phyloP scores from a whole-genome alignment of 352 stramenopile species.

The Globisporangium mamillatum region DNA sequence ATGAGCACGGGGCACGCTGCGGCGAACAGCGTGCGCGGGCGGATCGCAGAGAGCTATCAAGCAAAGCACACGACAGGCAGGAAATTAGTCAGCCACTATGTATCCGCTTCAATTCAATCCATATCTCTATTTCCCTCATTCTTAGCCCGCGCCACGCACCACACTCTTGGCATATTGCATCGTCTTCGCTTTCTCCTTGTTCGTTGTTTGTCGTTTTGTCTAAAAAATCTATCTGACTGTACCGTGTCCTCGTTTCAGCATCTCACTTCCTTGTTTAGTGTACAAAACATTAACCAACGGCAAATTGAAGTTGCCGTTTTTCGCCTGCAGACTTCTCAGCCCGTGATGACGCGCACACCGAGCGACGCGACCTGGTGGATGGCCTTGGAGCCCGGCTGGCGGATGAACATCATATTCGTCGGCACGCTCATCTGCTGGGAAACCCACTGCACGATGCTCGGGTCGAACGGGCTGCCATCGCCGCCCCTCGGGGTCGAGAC shows the following conservation, averaged over 20 bases:
- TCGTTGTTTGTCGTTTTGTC: not conserved
- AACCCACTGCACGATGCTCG: slow-evolving; percentile 87
- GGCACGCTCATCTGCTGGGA: slow-evolving; percentile 66
- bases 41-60: slow-evolving; percentile 43
- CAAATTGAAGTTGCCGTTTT: slow-evolving; percentile 3
- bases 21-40: slow-evolving; percentile 54
- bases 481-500: slow-evolving; percentile 25
- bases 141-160: slow-evolving; percentile 21
- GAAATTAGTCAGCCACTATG: not conserved
- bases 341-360: slow-evolving; percentile 88
- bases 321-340: slow-evolving; percentile 27
- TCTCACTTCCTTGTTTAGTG: not conserved
- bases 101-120: not conserved
- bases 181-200: not conserved
- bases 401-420: slow-evolving; percentile 94
- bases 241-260: not conserved
- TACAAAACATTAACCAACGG: not conserved
- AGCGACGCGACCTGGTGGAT: slow-evolving; percentile 88
- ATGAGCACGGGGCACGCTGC: slow-evolving; percentile 52
- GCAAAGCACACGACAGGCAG: not conserved
- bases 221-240: not conserved
- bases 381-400: slow-evolving; percentile 83
- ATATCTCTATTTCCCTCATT: not conserved
- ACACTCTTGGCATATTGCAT: slow-evolving; percentile 71
- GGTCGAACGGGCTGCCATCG: slow-evolving; percentile 59